These are phyloP conservation scores for Colletotrichum scovillei DNA, from an alignment of 2,329 filamentous ascomycete genomes.

Conservation along the genomic window DNA sequence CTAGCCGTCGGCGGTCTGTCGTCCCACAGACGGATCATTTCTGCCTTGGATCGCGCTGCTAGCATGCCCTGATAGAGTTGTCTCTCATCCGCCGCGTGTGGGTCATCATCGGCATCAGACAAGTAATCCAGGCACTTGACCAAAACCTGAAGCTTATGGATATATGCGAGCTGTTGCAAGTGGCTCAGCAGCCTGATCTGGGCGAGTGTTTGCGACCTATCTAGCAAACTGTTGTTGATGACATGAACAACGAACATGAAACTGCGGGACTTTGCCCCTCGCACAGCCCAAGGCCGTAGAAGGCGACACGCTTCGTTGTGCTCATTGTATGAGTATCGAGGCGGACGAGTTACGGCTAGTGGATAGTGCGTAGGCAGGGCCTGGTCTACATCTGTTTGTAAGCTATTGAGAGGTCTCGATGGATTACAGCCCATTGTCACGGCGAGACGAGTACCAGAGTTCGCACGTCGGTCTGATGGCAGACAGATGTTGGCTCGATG, in stretches of 20 bases:
- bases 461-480: too few relatives aligned
- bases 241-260: background rate
- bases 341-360: background rate
- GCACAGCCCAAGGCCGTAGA: background rate
- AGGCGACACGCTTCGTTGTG: background rate
- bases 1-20: background rate
- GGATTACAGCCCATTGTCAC: background rate
- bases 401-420: background rate
- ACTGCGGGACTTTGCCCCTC: background rate
- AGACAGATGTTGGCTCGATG: background rate
- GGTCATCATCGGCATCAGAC: background rate
- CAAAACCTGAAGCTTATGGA: background rate
- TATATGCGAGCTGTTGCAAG: background rate
- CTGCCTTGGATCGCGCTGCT: background rate
- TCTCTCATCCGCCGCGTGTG: background rate
- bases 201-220: background rate
- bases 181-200: background rate
- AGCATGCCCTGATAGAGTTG: background rate
- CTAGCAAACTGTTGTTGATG: background rate
- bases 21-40: background rate
- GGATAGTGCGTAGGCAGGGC: background rate
- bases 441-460: background rate
- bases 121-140: slow-evolving; percentile 2
- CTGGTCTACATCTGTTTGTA: background rate
- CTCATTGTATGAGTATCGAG: background rate